These are phyloP conservation scores for Thinopyrum elongatum DNA, from an alignment of 176 grass and related monocot genomes.

Conservation along the genomic window DNA sequence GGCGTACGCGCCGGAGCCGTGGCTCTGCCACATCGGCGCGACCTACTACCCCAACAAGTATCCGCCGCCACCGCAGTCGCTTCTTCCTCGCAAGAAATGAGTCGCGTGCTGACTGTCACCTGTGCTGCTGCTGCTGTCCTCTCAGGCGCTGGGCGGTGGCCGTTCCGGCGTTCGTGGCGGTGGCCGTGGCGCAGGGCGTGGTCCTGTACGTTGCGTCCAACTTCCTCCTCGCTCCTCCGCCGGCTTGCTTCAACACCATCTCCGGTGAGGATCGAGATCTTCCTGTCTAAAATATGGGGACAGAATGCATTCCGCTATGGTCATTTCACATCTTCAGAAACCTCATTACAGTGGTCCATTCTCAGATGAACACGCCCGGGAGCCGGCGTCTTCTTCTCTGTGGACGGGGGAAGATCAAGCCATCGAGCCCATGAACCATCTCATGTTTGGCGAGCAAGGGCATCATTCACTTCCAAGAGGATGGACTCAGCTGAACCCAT, in stretches of 20 bases:
- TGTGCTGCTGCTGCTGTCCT: not conserved
- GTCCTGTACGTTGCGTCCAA: slow-evolving; percentile 51
- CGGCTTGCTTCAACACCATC: slow-evolving; percentile 41
- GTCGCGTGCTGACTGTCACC: not conserved
- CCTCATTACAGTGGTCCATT: no score
- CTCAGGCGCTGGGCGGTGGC: slow-evolving; percentile 58
- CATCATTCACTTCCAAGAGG: not conserved
- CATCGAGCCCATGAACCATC: slow-evolving; percentile 32
- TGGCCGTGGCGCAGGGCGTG: slow-evolving; percentile 35
- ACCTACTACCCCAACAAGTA: slow-evolving; percentile 83
- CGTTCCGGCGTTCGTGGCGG: slow-evolving; percentile 46
- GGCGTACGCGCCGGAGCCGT: slow-evolving; percentile 63
- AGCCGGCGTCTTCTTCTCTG: not conserved
- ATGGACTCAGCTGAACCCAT: not conserved
- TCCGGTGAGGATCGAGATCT: slow-evolving; percentile 33
- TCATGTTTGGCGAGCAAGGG: slow-evolving; percentile 19
- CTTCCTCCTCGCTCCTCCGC: slow-evolving; percentile 39
- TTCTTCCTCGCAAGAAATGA: not conserved
- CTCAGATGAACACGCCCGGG: slow-evolving; percentile 55
- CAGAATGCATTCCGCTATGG: not conserved
- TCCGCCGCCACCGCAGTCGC: not conserved
- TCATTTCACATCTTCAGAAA: not conserved
- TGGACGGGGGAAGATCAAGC: not conserved
- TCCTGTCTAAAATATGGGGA: no score
- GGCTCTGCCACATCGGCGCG: slow-evolving; percentile 49